phyloP scores from a whole-genome alignment of 2,329 filamentous ascomycete species.

The Colletotrichum viniferum region DNA sequence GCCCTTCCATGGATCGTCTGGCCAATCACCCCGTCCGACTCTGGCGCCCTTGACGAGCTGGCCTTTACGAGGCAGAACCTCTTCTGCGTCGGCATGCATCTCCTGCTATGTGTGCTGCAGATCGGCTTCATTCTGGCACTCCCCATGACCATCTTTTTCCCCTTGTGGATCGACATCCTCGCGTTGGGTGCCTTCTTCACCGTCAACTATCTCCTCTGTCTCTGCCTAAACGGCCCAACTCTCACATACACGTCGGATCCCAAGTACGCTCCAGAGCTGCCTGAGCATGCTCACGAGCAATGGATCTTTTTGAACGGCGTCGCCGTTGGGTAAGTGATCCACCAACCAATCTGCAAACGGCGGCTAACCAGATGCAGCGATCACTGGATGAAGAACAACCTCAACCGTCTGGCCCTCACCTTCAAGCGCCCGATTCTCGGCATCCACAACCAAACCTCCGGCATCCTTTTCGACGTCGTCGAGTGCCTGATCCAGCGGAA shows the following conservation, averaged over 20 bases:
- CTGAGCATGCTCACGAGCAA: constrained; percentile 65
- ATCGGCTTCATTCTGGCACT: constrained; percentile 63
- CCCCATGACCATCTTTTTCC: constrained; percentile 52
- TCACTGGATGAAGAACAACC: constrained; percentile 72
- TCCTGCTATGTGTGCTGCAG: constrained; percentile 64
- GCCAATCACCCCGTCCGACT: constrained; percentile 57
- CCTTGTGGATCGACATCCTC: constrained; percentile 50
- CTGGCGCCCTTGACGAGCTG: constrained; percentile 66
- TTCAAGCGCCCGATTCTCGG: constrained; percentile 75
- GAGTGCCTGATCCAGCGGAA: constrained; percentile 81
- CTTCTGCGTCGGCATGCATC: constrained; percentile 61
- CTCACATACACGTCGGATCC: constrained; percentile 57
- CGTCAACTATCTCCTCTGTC: constrained; percentile 56
- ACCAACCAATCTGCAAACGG: background rate
- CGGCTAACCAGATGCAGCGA: constrained; percentile 39
- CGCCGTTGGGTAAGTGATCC: constrained; percentile 57
- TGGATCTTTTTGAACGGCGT: constrained; percentile 85
- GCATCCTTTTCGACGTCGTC: constrained; percentile 77
- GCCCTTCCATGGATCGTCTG: constrained; percentile 65
- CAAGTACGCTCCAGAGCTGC: constrained; percentile 52
- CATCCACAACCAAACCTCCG: constrained; percentile 77
- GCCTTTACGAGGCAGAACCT: constrained; percentile 62
- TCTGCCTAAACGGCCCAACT: constrained; percentile 55
- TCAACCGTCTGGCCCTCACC: constrained; percentile 73
- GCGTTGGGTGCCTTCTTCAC: constrained; percentile 48